phyloP scores from a whole-genome alignment of 2,329 filamentous ascomycete species.

The Chalara sp. region DNA sequence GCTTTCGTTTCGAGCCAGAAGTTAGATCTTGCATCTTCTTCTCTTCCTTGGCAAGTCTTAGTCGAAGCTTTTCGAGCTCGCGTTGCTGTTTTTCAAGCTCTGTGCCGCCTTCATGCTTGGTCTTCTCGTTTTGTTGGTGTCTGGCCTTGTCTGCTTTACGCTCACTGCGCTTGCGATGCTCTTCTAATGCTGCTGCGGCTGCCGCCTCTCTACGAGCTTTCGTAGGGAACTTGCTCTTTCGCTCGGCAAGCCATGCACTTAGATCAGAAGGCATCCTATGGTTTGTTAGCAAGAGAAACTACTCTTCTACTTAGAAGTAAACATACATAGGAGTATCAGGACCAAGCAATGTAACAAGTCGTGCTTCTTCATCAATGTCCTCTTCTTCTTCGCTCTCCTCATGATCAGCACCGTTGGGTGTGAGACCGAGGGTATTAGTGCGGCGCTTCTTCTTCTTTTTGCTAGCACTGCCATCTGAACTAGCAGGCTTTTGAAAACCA shows the following conservation, averaged over 20 bases:
- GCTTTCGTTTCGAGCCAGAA: constrained; percentile 61
- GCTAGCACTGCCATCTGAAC: constrained; percentile 27
- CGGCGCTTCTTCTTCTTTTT: constrained; percentile 65
- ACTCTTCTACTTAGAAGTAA: constrained; percentile 18
- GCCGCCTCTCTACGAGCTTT: constrained; percentile 60
- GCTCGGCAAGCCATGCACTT: constrained; percentile 72
- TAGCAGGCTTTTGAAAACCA: constrained; percentile 43
- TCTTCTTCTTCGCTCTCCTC: constrained; percentile 61
- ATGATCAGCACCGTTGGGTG: constrained; percentile 42
- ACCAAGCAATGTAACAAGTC: constrained; percentile 30
- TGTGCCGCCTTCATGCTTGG: constrained; percentile 44
- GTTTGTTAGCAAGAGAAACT: constrained; percentile 25
- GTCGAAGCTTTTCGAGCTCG: constrained; percentile 54
- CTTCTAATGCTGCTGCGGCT: constrained; percentile 53
- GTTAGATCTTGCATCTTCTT: constrained; percentile 28
- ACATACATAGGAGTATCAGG: constrained; percentile 30
- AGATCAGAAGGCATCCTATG: constrained; percentile 55
- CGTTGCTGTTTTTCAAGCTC: constrained; percentile 47
- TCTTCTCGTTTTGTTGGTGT: constrained; percentile 29
- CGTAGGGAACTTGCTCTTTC: constrained; percentile 75
- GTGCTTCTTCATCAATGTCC: constrained; percentile 56
- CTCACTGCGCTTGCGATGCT: constrained; percentile 25
- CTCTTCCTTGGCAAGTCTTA: constrained; percentile 64
- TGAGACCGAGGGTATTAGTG: constrained; percentile 65
- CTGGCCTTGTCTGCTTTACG: constrained; percentile 21